Evolutionary conservation across 1,284 basidiomycete genomes (phyloP).

Genomic region (Termitomyces sp.): DNA sequence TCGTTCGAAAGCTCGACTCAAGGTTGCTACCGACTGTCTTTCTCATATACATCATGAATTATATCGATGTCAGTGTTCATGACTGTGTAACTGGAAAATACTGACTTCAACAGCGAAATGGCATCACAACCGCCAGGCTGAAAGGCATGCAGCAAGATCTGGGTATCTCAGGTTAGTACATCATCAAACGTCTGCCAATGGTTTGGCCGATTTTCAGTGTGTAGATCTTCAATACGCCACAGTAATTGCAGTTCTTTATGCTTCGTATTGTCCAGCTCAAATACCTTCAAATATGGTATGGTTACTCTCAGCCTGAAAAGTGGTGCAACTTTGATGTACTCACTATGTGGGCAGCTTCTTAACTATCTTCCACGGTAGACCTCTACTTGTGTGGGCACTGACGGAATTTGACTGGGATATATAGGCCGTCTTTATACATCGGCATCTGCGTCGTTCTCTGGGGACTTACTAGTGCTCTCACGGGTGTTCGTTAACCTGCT

Average conservation of each 20-base stretch:
- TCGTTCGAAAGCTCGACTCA: conserved; percentile 54
- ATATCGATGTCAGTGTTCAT: conserved; percentile 50
- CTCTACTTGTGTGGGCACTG: not conserved
- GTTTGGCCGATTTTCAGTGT: not conserved
- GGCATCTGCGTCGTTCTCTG: conserved; percentile 56
- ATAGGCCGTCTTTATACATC: conserved; percentile 60
- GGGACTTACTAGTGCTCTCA: conserved; percentile 59
- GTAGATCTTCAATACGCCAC: conserved; percentile 59
- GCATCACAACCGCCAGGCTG: conserved; percentile 54
- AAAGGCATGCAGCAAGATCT: conserved; percentile 60
- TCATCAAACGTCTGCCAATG: not conserved
- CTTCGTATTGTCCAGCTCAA: conserved; percentile 56
- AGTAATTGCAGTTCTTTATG: conserved; percentile 55
- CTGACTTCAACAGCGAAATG: conserved; percentile 42
- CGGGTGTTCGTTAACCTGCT: conserved; percentile 40
- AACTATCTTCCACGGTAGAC: conserved; percentile 46
- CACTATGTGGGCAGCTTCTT: conserved; percentile 35
- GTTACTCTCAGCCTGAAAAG: not conserved
- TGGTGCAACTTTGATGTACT: not conserved
- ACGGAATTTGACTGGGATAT: not conserved
- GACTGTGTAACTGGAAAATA: not conserved
- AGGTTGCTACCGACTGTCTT: conserved; percentile 58
- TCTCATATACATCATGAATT: conserved; percentile 64
- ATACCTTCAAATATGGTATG: conserved; percentile 64
- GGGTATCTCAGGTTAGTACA: conserved; percentile 36